Conservation (phyloP, 164 flowering plant genomes). For the Annona cherimola region DNA sequence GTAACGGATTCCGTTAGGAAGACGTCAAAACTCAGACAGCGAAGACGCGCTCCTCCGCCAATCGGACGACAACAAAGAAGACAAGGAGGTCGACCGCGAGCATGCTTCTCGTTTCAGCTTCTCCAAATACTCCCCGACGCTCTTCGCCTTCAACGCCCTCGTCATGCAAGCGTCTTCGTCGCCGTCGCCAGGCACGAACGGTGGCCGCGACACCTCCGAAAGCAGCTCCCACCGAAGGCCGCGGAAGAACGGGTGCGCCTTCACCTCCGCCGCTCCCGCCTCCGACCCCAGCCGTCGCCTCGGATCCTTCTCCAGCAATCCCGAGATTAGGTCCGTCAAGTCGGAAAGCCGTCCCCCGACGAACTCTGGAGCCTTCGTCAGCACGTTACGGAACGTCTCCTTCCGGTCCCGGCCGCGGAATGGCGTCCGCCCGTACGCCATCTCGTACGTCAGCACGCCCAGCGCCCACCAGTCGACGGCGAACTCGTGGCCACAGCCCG, state of each 20-base stretch:
- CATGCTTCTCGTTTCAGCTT: slow-evolving; percentile 26
- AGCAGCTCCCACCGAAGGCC: slow-evolving; percentile 75
- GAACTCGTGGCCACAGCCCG: slow-evolving; percentile 90
- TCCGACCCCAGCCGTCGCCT: slow-evolving; percentile 49
- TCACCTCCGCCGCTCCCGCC: slow-evolving; percentile 68
- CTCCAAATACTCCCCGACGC: slow-evolving; percentile 45
- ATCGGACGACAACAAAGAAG: slow-evolving; percentile 25
- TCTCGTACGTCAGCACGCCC: slow-evolving; percentile 76
- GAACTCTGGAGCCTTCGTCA: slow-evolving; percentile 49
- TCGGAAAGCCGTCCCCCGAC: slow-evolving; percentile 42
- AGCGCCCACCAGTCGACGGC: slow-evolving; percentile 98
- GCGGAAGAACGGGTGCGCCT: slow-evolving; percentile 59
- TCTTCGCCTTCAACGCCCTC: slow-evolving; percentile 20
- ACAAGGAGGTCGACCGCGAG: slow-evolving; percentile 29
- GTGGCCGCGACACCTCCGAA: slow-evolving; percentile 71
- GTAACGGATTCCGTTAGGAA: neutral
- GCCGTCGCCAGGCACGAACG: slow-evolving; percentile 46
- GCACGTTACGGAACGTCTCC: slow-evolving; percentile 64
- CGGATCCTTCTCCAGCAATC: slow-evolving; percentile 71
- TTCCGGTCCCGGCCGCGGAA: slow-evolving; percentile 70
- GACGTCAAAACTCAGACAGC: slow-evolving; percentile 41
- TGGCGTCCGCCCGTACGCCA: slow-evolving; percentile 86
- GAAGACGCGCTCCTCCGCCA: slow-evolving; percentile 26
- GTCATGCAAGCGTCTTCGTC: slow-evolving; percentile 28
- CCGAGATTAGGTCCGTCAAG: slow-evolving; percentile 59